Conservation (phyloP, 2,329 filamentous ascomycete genomes). For the Aspergillus awamori region DNA sequence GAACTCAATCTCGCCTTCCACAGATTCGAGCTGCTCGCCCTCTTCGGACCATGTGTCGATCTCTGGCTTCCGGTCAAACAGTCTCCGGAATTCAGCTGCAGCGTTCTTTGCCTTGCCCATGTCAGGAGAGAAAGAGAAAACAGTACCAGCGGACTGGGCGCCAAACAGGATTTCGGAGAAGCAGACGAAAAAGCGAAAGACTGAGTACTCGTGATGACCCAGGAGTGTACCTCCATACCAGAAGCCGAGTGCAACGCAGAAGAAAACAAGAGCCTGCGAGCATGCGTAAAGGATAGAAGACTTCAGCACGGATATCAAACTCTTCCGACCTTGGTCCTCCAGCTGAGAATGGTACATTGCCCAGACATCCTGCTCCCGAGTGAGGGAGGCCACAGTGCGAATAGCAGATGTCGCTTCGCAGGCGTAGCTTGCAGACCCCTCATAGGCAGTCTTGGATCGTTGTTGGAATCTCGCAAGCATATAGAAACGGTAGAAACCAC, state of each 20-base stretch:
- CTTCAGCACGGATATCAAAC: conserved; percentile 72
- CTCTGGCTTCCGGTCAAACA: conserved; percentile 79
- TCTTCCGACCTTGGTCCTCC: conserved; percentile 66
- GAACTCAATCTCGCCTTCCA: conserved; percentile 84
- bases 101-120: conserved; percentile 92
- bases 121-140: conserved; percentile 87
- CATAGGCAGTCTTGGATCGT: conserved; percentile 77
- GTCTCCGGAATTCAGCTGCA: conserved; percentile 74
- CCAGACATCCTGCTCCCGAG: conserved; percentile 81
- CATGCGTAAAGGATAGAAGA: conserved; percentile 80
- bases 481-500: conserved; percentile 86
- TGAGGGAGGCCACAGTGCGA: conserved; percentile 87
- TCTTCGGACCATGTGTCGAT: conserved; percentile 81
- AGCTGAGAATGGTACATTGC: conserved; percentile 69
- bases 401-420: conserved; percentile 94
- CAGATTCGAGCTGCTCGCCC: conserved; percentile 63
- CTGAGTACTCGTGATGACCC: conserved; percentile 67
- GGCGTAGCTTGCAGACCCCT: conserved; percentile 80
- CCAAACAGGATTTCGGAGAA: conserved; percentile 89
- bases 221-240: conserved; percentile 87
- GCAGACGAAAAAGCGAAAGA: conserved; percentile 91
- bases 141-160: conserved; percentile 84
- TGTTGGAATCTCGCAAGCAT: conserved; percentile 78
- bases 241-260: conserved; percentile 84
- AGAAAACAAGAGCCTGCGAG: conserved; percentile 81